A percentile compares a stretch with the other conserved stretches of the same genome.
These are phyloP conservation scores for Saraca asoca DNA, from an alignment of 331 rosid genomes.

Conservation along the genomic window DNA sequence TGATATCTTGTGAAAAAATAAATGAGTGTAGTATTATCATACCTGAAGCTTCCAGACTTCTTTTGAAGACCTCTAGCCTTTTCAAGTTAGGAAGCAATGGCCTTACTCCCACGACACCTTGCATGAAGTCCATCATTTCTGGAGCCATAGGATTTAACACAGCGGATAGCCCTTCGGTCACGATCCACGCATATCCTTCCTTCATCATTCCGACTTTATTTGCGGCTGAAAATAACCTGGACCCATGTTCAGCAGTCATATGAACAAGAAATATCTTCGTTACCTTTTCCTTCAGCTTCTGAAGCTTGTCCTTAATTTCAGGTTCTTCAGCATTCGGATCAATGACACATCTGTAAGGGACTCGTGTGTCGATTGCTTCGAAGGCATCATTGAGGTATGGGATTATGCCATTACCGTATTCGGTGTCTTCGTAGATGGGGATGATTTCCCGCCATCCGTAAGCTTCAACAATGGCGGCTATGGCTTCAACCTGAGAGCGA, in stretches of 20 bases:
- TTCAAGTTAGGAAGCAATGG: neutral
- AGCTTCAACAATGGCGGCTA: constrained; percentile 30
- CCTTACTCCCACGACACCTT: constrained; percentile 37
- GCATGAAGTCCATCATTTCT: constrained; percentile 28
- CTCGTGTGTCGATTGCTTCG: constrained; percentile 17
- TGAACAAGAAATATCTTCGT: constrained; percentile 37
- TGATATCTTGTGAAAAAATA: too few relatives aligned
- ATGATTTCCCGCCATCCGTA: constrained; percentile 41
- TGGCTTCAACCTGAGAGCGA: constrained; percentile 35
- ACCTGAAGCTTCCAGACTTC: neutral
- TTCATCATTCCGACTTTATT: constrained; percentile 29
- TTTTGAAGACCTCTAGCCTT: constrained; percentile 16
- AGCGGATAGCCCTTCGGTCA: constrained; percentile 33
- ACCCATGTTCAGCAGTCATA: constrained; percentile 26
- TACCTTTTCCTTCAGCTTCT: neutral
- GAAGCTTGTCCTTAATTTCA: constrained; percentile 17
- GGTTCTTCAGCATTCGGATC: neutral
- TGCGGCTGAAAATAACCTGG: constrained; percentile 23
- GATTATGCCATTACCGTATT: constrained; percentile 37
- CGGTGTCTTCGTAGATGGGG: constrained; percentile 37
- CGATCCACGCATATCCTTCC: constrained; percentile 37
- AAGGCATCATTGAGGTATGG: constrained; percentile 30
- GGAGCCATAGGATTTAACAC: constrained; percentile 19
- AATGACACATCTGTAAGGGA: constrained; percentile 33
- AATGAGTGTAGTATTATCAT: too few relatives aligned